These are phyloP conservation scores for Mycena alexandri DNA, from an alignment of 768 basidiomycete genomes.

Conservation along the genomic window DNA sequence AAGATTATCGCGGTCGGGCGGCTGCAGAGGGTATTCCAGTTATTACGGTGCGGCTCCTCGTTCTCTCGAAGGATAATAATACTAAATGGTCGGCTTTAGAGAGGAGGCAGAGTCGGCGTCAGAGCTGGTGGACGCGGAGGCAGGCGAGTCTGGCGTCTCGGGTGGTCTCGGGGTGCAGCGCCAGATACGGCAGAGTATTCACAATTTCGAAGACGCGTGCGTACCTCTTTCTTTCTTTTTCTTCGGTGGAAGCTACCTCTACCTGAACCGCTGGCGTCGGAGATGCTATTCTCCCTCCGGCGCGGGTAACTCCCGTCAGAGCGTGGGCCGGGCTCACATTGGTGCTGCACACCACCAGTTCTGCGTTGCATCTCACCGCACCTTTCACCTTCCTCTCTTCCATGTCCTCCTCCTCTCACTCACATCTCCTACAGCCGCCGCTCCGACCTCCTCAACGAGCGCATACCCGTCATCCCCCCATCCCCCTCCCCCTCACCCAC, in stretches of 20 bases:
- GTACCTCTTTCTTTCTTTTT: slow-evolving; percentile 45
- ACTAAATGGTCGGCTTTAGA: slow-evolving; percentile 49
- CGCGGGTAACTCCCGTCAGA: too few species aligned
- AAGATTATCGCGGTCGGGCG: slow-evolving; percentile 94
- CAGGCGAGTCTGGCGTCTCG: slow-evolving; percentile 45
- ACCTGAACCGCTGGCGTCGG: too few species aligned
- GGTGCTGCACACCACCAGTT: too few species aligned
- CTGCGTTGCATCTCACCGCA: too few species aligned
- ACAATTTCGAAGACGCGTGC: slow-evolving; percentile 82
- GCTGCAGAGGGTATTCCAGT: slow-evolving; percentile 91
- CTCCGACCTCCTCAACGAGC: slow-evolving; percentile 81
- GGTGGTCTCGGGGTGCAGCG: slow-evolving; percentile 76
- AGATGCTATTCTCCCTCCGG: too few species aligned
- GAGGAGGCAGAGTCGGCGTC: slow-evolving; percentile 86
- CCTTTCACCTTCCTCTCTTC: slow-evolving; percentile 9
- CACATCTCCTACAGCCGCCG: slow-evolving; percentile 63
- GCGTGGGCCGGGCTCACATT: too few species aligned
- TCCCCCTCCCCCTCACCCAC: slow-evolving; percentile 61
- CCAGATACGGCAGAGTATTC: slow-evolving; percentile 72
- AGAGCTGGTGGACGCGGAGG: slow-evolving; percentile 63
- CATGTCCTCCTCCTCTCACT: background rate
- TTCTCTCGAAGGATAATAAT: background rate
- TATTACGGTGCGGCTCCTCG: slow-evolving; percentile 75
- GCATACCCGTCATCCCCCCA: slow-evolving; percentile 67
- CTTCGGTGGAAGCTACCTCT: too few species aligned